These are phyloP conservation scores for Aspergillus heteromorphus DNA, from an alignment of 495 filamentous ascomycete genomes.

Conservation along the genomic window DNA sequence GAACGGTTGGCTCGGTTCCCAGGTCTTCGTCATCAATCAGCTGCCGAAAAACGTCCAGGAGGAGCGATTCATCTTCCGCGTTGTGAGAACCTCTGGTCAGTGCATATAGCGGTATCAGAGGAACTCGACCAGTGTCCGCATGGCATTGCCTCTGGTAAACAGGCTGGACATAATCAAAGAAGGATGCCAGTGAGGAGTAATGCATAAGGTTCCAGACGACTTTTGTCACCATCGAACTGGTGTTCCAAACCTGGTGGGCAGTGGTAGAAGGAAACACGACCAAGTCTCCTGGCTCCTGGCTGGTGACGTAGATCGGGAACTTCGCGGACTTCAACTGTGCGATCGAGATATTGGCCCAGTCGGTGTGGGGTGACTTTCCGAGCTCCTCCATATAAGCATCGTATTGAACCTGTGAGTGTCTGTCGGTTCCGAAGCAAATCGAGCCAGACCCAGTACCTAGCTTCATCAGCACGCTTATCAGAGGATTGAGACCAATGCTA, in stretches of 20 bases:
- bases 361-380: constrained; percentile 19
- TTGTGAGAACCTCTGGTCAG: background rate
- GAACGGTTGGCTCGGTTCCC: background rate
- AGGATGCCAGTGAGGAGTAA: constrained; percentile 9
- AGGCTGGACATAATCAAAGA: constrained; percentile 20
- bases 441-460: constrained; percentile 13
- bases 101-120: constrained; percentile 15
- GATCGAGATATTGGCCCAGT: constrained; percentile 17
- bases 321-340: constrained; percentile 9
- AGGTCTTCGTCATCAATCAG: constrained; percentile 15
- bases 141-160: constrained; percentile 18
- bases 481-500: background rate
- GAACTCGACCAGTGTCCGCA: constrained; percentile 17
- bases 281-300: constrained; percentile 19
- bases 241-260: constrained; percentile 22
- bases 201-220: constrained; percentile 24
- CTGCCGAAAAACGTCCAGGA: constrained; percentile 9
- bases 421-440: constrained; percentile 20
- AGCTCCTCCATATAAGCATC: constrained; percentile 18
- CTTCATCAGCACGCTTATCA: background rate
- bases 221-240: constrained; percentile 16
- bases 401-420: constrained; percentile 11
- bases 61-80: background rate
- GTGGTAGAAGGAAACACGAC: constrained; percentile 20
- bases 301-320: constrained; percentile 20